A percentile compares a stretch with the other conserved stretches of the same genome.
Evolutionary conservation across 768 basidiomycete species (phyloP).

Genomic region (Boletales sp.): DNA sequence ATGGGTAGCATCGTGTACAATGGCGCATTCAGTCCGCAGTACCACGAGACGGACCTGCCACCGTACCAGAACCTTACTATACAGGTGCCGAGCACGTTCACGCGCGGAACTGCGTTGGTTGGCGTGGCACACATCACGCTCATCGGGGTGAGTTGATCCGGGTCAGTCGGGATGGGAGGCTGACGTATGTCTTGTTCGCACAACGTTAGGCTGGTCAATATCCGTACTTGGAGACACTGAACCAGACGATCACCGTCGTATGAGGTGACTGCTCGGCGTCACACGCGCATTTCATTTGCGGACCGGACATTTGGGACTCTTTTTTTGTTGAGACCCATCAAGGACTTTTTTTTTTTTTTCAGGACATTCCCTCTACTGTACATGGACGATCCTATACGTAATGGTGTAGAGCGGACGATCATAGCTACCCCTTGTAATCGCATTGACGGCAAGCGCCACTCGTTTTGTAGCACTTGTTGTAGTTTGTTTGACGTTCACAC

Average conservation of each 20-base stretch:
- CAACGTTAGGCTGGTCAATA: constrained; percentile 28
- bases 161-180: neutral
- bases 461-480: neutral
- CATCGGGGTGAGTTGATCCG: constrained; percentile 36
- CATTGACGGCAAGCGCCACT: no score
- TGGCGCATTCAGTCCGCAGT: constrained; percentile 40
- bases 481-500: neutral
- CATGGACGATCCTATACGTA: neutral
- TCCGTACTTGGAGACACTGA: constrained; percentile 32
- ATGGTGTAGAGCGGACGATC: neutral
- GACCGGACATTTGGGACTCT: neutral
- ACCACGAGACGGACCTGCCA: constrained; percentile 23
- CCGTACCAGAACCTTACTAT: constrained; percentile 48
- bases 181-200: neutral
- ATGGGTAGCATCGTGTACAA: constrained; percentile 47
- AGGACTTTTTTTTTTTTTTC: neutral
- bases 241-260: constrained; percentile 25
- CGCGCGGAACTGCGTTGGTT: constrained; percentile 33
- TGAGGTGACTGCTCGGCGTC: constrained; percentile 6
- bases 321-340: neutral
- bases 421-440: neutral
- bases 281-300: no score
- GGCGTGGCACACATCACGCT: constrained; percentile 37
- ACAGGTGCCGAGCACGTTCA: constrained; percentile 29
- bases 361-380: no score